Evolutionary conservation across 129 eudicot genomes (phyloP).

Genomic region (Scalesia atractyloides): DNA sequence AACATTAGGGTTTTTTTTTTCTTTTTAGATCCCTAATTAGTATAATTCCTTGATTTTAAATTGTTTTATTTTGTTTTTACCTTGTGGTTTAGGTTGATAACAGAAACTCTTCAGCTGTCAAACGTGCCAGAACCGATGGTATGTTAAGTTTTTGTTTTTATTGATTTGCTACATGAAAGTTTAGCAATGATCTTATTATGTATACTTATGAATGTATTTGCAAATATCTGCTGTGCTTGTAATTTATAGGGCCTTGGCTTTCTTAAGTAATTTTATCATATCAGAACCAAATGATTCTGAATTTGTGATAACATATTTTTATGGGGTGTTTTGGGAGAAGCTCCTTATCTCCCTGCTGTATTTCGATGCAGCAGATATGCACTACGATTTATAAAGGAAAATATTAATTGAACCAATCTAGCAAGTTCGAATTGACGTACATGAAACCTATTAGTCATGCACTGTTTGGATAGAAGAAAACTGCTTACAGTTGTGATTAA

Average conservation of each 20-base stretch:
- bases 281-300: too few relatives aligned
- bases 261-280: neutral
- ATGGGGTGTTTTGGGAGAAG: neutral
- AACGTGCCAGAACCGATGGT: slow-evolving; percentile 97
- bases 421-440: too few relatives aligned
- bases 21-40: neutral
- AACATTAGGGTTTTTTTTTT: slow-evolving; percentile 18
- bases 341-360: neutral
- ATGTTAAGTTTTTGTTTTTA: slow-evolving; percentile 21
- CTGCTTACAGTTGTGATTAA: neutral
- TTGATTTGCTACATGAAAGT: neutral
- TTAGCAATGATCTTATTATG: neutral
- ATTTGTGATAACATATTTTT: neutral
- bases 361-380: neutral
- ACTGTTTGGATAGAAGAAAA: neutral
- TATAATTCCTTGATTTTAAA: neutral
- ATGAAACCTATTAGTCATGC: too few relatives aligned
- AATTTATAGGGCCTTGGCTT: neutral
- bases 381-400: too few relatives aligned
- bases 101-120: slow-evolving; percentile 78
- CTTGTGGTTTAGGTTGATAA: slow-evolving; percentile 61
- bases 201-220: neutral
- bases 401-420: too few relatives aligned
- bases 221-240: slow-evolving; percentile 2
- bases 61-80: neutral